Evolutionary conservation across 768 basidiomycete species (phyloP).

Genomic region (Suillus hirtellus): DNA sequence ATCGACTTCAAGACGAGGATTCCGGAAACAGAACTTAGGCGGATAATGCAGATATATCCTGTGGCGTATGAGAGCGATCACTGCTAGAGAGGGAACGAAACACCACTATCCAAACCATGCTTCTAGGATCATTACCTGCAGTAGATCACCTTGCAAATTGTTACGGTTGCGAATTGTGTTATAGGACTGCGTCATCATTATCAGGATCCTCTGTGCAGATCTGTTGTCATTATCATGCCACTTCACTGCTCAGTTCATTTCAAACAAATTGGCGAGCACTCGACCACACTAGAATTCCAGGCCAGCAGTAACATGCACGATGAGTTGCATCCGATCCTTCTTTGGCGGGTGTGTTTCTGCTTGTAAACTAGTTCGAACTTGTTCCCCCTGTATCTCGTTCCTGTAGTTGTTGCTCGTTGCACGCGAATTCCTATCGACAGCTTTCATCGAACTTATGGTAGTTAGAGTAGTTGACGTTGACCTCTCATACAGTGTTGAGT

Average conservation of each 20-base stretch:
- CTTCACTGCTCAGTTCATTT: background rate
- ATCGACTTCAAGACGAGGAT: slow-evolving; percentile 49
- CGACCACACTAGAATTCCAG: background rate
- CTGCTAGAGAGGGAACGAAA: background rate
- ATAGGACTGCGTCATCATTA: background rate
- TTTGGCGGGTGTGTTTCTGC: no score
- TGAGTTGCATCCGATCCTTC: background rate
- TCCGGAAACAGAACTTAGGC: slow-evolving; percentile 1
- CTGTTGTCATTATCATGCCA: background rate
- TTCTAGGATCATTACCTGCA: background rate
- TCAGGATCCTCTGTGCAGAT: background rate
- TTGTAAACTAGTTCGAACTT: no score
- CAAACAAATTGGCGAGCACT: background rate
- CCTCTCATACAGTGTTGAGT: no score
- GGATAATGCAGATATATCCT: background rate
- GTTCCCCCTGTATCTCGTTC: no score
- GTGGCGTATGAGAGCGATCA: background rate
- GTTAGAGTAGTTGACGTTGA: no score
- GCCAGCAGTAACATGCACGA: background rate
- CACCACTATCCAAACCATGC: background rate
- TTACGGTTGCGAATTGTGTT: background rate
- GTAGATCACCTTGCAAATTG: background rate
- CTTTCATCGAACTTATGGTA: no score
- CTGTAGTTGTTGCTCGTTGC: no score
- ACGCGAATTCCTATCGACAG: no score